Base-by-base conservation (phyloP, 306 rosid species). In the Sindora glabra region DNA sequence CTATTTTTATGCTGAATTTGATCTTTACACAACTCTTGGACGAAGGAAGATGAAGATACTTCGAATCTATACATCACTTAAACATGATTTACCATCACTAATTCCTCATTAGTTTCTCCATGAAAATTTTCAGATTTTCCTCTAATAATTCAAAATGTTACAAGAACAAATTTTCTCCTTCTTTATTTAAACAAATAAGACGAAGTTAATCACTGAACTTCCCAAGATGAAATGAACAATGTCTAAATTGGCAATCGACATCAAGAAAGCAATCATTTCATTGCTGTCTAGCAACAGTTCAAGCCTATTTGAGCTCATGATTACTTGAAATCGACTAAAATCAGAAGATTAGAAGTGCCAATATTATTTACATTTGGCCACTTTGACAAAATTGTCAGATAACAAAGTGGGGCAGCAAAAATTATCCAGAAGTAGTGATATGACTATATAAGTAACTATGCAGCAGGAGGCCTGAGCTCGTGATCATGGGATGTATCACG, bases 391-490 rank as follows among this genome's bases (percentile, higher is more conserved):
- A 61, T 3, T 51, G 64, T 59, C 56, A 8, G 36, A 59, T 42
- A 37, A 36, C 16, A 45, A 66, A 75, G 46, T 32, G 65, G 47
- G 37, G 68, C 59, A 68, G 61, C 36, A 26, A 25, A 53, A 24
- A 66, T 29, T 27, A 56, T 56, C 64, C 64, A 21, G 12, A 10
- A 25, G 41, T 10, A 0, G 12, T 29, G 15, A 5, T 36, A n/a
- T n/a, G n/a, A n/a, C n/a, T n/a, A n/a, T n/a, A n/a, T n/a, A n/a
- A 32, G 52, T 5, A 74, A 38, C 69, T 86, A 92, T 2, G 99
- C 99, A 68, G 99, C 96, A 34, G 99, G 99, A 27, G 99, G 99
- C 89, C 99, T 86, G 64, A 81, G 94, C 78, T 89, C 89, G 18
- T 92, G 99, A 80, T 92, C 99, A 24, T 59, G 89, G 10, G 99